Percentiles rank a stretch among this genome's conserved stretches.
phyloP scores from a whole-genome alignment of 2,329 filamentous ascomycete genomes.

The Chaetomiaceae sp. region DNA sequence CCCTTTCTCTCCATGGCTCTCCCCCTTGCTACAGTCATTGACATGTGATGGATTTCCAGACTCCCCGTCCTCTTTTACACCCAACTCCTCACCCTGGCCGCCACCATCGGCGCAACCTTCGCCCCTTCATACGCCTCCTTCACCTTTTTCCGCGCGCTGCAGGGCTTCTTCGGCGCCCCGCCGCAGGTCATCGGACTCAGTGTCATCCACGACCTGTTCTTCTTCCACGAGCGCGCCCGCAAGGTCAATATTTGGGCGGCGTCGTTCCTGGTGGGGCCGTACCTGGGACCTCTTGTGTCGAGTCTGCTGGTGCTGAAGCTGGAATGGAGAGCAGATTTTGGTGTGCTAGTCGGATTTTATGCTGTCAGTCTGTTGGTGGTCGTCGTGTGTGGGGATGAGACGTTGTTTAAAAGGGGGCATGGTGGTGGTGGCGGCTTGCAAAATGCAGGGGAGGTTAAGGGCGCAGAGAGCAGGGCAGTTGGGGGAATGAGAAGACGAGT shows the following conservation, averaged over 20 bases:
- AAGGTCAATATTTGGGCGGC: conserved; percentile 30
- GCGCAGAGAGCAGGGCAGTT: too few relatives aligned
- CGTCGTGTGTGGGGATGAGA: conserved; percentile 16
- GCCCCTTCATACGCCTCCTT: conserved; percentile 22
- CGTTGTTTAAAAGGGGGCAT: conserved; percentile 7
- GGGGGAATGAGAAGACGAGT: not conserved
- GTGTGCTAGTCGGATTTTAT: conserved; percentile 27
- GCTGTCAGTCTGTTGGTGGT: conserved; percentile 26
- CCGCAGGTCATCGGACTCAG: conserved; percentile 32
- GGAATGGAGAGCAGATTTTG: conserved; percentile 31
- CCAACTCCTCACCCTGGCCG: conserved; percentile 21
- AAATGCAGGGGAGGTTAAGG: too few relatives aligned
- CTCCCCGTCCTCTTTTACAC: conserved; percentile 28
- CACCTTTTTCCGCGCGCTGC: conserved; percentile 28
- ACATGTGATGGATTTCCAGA: too few relatives aligned
- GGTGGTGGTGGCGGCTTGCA: too few relatives aligned
- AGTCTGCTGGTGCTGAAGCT: conserved; percentile 31
- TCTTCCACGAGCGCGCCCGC: conserved; percentile 39
- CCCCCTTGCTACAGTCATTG: too few relatives aligned
- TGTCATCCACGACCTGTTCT: conserved; percentile 42
- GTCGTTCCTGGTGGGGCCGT: conserved; percentile 24
- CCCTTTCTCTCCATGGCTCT: too few relatives aligned
- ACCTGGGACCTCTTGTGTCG: conserved; percentile 26
- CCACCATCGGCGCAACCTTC: conserved; percentile 23
- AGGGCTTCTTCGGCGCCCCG: conserved; percentile 41